These are phyloP conservation scores for Hypoxylon rickii DNA, from an alignment of 495 filamentous ascomycete species.

Conservation along the genomic window DNA sequence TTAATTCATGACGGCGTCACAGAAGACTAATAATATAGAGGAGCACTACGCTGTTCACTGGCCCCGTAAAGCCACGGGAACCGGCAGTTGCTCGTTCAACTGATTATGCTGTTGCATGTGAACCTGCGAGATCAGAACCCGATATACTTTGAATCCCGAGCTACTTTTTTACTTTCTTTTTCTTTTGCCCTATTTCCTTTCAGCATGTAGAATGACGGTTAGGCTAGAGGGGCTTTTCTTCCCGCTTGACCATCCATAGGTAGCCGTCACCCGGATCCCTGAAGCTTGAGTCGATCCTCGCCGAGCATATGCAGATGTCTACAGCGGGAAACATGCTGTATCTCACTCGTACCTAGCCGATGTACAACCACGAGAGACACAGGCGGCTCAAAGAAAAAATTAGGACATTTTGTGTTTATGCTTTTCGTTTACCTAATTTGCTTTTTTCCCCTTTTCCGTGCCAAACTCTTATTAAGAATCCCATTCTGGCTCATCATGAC, in stretches of 20 bases:
- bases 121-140: slow-evolving; percentile 25
- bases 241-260: not conserved
- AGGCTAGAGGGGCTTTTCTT: too few species aligned
- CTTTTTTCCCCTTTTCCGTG: too few species aligned
- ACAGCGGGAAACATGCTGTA: slow-evolving; percentile 12
- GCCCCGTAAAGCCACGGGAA: slow-evolving; percentile 9
- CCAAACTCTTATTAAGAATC: too few species aligned
- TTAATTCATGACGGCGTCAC: slow-evolving; percentile 28
- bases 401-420: not conserved
- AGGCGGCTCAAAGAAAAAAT: slow-evolving; percentile 9
- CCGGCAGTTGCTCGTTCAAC: slow-evolving; percentile 12
- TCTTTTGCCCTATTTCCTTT: slow-evolving; percentile 4
- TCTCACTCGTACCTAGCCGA: slow-evolving; percentile 14
- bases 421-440: slow-evolving; percentile 3
- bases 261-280: not conserved
- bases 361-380: slow-evolving; percentile 2
- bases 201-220: not conserved
- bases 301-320: slow-evolving; percentile 11
- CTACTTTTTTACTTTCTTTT: slow-evolving; percentile 4
- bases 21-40: slow-evolving; percentile 17
- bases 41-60: not conserved
- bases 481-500: slow-evolving; percentile 16
- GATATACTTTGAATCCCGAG: slow-evolving; percentile 26
- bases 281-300: slow-evolving; percentile 1
- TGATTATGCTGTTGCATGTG: slow-evolving; percentile 22